Base-by-base conservation (phyloP, 495 filamentous ascomycete genomes). In the Cenococcum geophilum region DNA sequence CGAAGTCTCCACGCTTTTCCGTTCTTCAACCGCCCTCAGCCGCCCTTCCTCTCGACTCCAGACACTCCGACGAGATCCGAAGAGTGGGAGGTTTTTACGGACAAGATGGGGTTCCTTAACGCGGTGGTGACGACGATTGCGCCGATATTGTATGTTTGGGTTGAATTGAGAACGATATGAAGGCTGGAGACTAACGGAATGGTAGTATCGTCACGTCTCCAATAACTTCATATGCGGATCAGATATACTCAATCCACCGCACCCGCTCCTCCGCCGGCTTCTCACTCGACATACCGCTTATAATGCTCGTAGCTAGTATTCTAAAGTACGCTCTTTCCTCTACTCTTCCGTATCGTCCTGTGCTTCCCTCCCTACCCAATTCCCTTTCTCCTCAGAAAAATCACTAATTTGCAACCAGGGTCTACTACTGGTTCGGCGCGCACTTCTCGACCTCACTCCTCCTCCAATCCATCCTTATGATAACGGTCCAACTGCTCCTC, bases 231-330 rank as follows among this genome's bases (percentile, higher is more conserved):
- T 96, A 96, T 75, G 81, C 85, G 59, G 91, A 96, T 76, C 91
- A 98, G 76, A 96, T 93, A 64, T 80, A 89, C 61, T 88, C 86
- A 70, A 97, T 98, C 75, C 83, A 96, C 71, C 81, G 84, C 64
- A 81, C 74, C 34, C 86, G 86, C 70, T 89, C 85, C 34, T 96
- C 91, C 48, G 88, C 87, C 20, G 93, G 93, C 37, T 98, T 98
- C 77, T 89, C 86, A 10, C 73, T 85, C 40, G 88, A 98, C 71
- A 98, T 96, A 49, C 95, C 93, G 5, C 73, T 97, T 62, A 98
- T 98, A 65, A 98, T 98, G 93, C 89, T 98, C 27, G 84, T 95
- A 47, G 88, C 93, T 14, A 96, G 91, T 10, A 84, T 97, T 57
- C 76, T 96, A 27, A 93, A 95, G 87, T 95, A 76, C 67, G 83